Evolutionary conservation across 2,329 filamentous ascomycete genomes (phyloP).

Genomic region (Fusarium lyarnte): DNA sequence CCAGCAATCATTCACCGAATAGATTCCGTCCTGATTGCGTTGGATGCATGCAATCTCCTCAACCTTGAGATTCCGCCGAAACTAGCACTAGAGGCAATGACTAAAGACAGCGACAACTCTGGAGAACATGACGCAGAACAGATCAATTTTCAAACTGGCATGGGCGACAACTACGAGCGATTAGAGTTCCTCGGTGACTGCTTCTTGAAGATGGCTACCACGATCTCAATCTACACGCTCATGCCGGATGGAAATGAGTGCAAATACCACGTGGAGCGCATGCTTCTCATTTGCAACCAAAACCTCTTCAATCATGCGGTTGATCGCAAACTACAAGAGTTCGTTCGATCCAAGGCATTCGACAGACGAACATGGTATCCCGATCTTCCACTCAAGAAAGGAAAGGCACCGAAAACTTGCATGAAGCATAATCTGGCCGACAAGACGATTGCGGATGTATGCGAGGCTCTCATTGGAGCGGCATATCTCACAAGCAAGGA

Average conservation of each 20-base stretch:
- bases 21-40: constrained; percentile 81
- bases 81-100: constrained; percentile 87
- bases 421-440: constrained; percentile 76
- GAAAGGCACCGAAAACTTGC: constrained; percentile 65
- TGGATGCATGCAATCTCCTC: constrained; percentile 76
- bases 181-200: constrained; percentile 93
- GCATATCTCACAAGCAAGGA: constrained; percentile 66
- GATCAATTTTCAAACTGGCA: constrained; percentile 80
- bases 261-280: constrained; percentile 88
- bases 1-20: constrained; percentile 87
- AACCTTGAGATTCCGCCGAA: constrained; percentile 71
- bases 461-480: constrained; percentile 92
- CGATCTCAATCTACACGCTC: constrained; percentile 82
- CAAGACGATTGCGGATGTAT: constrained; percentile 94
- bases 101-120: constrained; percentile 89
- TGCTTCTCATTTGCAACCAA: constrained; percentile 90
- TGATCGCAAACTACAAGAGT: constrained; percentile 73
- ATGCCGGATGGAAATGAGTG: constrained; percentile 84
- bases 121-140: constrained; percentile 75
- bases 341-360: constrained; percentile 84
- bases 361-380: constrained; percentile 91
- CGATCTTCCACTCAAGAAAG: constrained; percentile 75
- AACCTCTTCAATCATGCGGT: constrained; percentile 85
- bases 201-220: constrained; percentile 95
- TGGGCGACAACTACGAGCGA: constrained; percentile 95